Percentiles rank a stretch among this genome's conserved stretches.
These are phyloP conservation scores for Penicillium sp. DNA, from an alignment of 2,329 filamentous ascomycete species.

Conservation along the genomic window DNA sequence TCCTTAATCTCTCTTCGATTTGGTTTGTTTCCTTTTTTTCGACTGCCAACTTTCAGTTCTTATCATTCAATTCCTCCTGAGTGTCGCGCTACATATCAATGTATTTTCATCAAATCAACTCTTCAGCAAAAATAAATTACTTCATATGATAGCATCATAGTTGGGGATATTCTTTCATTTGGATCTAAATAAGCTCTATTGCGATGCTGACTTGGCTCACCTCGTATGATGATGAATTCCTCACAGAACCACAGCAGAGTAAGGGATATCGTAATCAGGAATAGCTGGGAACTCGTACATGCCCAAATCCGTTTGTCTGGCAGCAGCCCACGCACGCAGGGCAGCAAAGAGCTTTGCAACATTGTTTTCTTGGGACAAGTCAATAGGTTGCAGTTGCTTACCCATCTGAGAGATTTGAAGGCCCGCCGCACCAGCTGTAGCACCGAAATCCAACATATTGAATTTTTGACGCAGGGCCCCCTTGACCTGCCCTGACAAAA, in stretches of 20 bases:
- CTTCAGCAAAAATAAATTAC: too few species aligned
- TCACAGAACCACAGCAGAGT: neutral
- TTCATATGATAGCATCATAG: too few species aligned
- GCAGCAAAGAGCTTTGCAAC: slow-evolving; percentile 25
- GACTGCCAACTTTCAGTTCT: too few species aligned
- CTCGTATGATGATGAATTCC: neutral
- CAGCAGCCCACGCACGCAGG: slow-evolving; percentile 1
- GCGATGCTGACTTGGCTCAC: too few species aligned
- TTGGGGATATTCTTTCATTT: too few species aligned
- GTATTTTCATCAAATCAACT: too few species aligned
- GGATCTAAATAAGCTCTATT: too few species aligned
- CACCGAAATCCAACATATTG: slow-evolving; percentile 58
- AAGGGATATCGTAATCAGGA: neutral
- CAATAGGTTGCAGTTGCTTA: slow-evolving; percentile 58
- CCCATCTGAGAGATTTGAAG: slow-evolving; percentile 59
- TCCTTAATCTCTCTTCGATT: too few species aligned
- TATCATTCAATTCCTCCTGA: too few species aligned
- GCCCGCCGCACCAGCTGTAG: slow-evolving; percentile 52
- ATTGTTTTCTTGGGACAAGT: slow-evolving; percentile 55
- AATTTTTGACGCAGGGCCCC: slow-evolving; percentile 54
- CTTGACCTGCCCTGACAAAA: slow-evolving; percentile 43
- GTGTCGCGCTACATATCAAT: too few species aligned
- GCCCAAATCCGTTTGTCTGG: neutral
- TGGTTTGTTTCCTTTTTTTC: too few species aligned
- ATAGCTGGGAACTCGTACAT: slow-evolving; percentile 1